Conservation (phyloP, 306 rosid species). For the Potentilla sterilis region DNA sequence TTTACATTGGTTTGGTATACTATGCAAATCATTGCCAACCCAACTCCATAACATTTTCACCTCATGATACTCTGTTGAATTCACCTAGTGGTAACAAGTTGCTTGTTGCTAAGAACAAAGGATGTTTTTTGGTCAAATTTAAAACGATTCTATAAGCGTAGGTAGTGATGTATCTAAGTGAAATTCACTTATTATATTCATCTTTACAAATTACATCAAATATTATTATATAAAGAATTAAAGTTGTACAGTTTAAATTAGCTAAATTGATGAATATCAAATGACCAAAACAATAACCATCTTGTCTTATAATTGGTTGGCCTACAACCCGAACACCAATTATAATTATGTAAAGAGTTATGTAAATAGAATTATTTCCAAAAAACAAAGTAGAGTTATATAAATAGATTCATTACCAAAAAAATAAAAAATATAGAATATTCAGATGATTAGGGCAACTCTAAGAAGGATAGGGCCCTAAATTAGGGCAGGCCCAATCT, state of each 20-base stretch:
- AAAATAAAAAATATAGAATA: too few species aligned
- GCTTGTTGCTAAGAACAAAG: neutral
- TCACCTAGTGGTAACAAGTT: neutral
- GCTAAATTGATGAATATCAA: too few species aligned
- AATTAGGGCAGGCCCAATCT: neutral
- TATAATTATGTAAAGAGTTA: too few species aligned
- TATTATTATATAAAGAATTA: too few species aligned
- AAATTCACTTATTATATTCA: too few species aligned
- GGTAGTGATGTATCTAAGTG: neutral
- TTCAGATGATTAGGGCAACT: neutral
- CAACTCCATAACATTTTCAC: neutral
- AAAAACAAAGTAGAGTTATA: too few species aligned
- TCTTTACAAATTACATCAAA: too few species aligned
- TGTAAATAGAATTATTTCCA: too few species aligned
- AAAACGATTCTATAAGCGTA: neutral
- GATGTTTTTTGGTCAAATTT: neutral
- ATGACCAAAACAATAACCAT: too few species aligned
- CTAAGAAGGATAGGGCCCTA: neutral
- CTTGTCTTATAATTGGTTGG: neutral
- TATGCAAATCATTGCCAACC: neutral
- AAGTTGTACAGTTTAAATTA: too few species aligned
- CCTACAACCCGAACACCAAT: neutral
- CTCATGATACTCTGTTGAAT: neutral
- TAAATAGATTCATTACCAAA: too few species aligned
- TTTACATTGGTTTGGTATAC: neutral